Base-by-base conservation (phyloP, 2,329 filamentous ascomycete species). In the Gremmenia infestans region DNA sequence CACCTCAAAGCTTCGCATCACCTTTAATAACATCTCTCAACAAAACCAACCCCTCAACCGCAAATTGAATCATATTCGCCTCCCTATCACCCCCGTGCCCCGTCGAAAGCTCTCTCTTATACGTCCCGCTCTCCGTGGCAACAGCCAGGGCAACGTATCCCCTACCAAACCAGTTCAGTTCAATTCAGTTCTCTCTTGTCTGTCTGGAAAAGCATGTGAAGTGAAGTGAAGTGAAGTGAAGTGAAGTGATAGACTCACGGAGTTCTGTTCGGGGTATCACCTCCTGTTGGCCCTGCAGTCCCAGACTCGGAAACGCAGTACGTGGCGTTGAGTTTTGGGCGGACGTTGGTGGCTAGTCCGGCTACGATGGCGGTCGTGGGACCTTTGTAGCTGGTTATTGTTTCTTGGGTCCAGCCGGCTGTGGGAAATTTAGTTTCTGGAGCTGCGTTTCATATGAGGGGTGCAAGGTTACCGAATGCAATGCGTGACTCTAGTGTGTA, bases 121-220 rank as follows among this genome's bases (percentile, higher is more conserved):
- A 74, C 0, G 73, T 78, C 0, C 77, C 81, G n/a, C 70, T 70
- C 17, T 79, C 75, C 14, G 74, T 75, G 22, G 77, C 77, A 7
- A 86, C 80, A n/a, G 82, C 82, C 39, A 87, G 67, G 15, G 83
- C 82, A 28, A 86, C 81, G 73, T 85, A 86, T 1, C 83, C 83
- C 8, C 77, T 42, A 52, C 45, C 19, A 46, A 54, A 37, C 56
- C 52, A 22, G 2, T 22, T 22, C 22, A 50, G 40, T 39, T 58
- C 52, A 50, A 36, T 42, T 19, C 17, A 7, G 45, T 2, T 9
- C 37, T 37, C 48, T 22, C 19, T 45, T 9, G 4, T 45, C 1
- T 5, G 2, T 45, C 11, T 22, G 6, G 22, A 15, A n/a, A 47
- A 28, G 7, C 2, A 25, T 19, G 5, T 9, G 8, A 22, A 28